phyloP scores from a whole-genome alignment of 208 protist genomes.

The Trichomonas vaginalis region DNA sequence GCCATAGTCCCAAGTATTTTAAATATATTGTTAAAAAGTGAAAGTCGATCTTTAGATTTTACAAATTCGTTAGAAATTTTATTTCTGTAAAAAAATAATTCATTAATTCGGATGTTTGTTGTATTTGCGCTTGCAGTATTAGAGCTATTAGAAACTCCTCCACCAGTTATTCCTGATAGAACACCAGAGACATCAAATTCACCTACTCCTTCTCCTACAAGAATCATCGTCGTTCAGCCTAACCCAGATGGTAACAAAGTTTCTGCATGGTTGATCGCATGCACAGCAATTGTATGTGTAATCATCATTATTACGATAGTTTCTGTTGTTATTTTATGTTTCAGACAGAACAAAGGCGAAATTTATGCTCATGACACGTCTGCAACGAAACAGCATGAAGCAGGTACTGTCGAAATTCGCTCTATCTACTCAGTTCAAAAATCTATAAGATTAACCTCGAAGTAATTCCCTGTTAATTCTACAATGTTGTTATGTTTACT shows the following conservation, averaged over 20 bases:
- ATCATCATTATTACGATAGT: background rate
- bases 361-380: background rate
- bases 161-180: too few species aligned
- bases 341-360: background rate
- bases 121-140: background rate
- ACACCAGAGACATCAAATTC: background rate
- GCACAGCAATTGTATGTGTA: background rate
- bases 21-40: too few species aligned
- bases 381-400: background rate
- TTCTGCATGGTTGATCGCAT: background rate
- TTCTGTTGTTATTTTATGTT: background rate
- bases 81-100: background rate
- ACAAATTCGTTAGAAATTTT: background rate
- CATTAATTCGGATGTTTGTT: background rate
- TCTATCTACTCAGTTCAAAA: too few species aligned
- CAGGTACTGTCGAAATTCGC: background rate
- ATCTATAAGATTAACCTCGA: too few species aligned
- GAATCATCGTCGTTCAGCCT: background rate
- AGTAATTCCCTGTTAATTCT: too few species aligned
- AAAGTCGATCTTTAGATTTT: too few species aligned
- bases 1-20: too few species aligned
- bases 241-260: background rate
- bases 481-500: too few species aligned
- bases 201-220: background rate
- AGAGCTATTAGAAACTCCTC: background rate